These are phyloP conservation scores for Botrytis hyacinthi DNA, from an alignment of 2,329 filamentous ascomycete genomes.

Conservation along the genomic window DNA sequence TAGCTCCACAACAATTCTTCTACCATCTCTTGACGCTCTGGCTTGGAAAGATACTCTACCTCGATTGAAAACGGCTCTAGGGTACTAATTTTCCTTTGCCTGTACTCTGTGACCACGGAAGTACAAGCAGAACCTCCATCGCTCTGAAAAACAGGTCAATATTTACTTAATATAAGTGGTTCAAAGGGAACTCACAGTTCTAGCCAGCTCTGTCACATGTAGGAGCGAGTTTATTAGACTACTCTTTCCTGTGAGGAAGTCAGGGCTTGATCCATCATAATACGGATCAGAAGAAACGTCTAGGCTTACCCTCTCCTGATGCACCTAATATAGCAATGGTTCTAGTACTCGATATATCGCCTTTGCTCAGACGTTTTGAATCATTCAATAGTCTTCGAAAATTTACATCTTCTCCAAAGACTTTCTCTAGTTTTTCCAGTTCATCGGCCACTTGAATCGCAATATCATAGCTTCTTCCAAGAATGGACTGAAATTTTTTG, in stretches of 20 bases:
- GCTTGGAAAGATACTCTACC: not conserved
- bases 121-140: not conserved
- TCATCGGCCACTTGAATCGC: not conserved
- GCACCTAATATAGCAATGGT: not conserved
- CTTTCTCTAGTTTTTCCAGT: not conserved
- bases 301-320: not conserved
- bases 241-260: not conserved
- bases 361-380: not conserved
- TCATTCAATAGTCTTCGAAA: not conserved
- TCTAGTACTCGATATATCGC: not conserved
- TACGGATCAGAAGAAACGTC: not conserved
- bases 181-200: not conserved
- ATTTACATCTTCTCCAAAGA: not conserved
- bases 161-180: not conserved
- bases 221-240: not conserved
- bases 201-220: not conserved
- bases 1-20: not conserved
- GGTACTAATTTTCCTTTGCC: not conserved
- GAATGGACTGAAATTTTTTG: not conserved
- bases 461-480: not conserved
- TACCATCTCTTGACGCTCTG: not conserved
- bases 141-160: not conserved
- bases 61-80: not conserved
- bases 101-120: not conserved
- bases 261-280: not conserved